These are phyloP conservation scores for Lentinula sp. DNA, from an alignment of 768 basidiomycete species.

Conservation along the genomic window DNA sequence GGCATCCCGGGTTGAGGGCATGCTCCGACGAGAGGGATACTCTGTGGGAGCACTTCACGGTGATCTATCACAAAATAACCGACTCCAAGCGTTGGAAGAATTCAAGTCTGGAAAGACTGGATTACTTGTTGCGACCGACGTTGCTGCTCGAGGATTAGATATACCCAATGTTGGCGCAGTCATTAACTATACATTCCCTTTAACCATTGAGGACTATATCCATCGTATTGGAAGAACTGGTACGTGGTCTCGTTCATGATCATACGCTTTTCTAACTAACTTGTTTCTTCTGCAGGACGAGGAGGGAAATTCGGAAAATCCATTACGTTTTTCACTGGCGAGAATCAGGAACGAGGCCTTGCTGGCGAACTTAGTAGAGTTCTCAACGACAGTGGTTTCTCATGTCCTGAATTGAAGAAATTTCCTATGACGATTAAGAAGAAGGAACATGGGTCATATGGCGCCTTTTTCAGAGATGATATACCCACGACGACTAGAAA, in stretches of 20 bases:
- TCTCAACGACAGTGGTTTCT: conserved; percentile 80
- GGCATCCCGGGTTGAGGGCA: conserved; percentile 82
- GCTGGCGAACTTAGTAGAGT: conserved; percentile 94
- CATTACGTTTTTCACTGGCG: conserved; percentile 96
- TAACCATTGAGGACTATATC: conserved; percentile 92
- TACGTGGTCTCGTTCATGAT: conserved; percentile 24
- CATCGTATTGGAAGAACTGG: conserved; percentile 89
- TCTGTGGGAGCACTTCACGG: conserved; percentile 82
- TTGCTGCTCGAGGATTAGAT: conserved; percentile 94
- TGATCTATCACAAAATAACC: conserved; percentile 80
- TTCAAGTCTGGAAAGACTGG: conserved; percentile 72
- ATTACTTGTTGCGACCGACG: conserved; percentile 93
- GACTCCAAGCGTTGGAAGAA: conserved; percentile 79
- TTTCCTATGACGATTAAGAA: conserved; percentile 99
- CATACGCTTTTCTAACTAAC: not conserved
- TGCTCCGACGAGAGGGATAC: conserved; percentile 69
- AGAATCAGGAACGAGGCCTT: conserved; percentile 72
- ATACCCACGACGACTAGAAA: conserved; percentile 15
- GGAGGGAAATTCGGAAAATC: conserved; percentile 87
- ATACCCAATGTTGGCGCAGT: conserved; percentile 94
- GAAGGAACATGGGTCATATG: conserved; percentile 86
- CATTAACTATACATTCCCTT: conserved; percentile 95
- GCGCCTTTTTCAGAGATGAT: conserved; percentile 76
- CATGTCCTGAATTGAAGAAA: conserved; percentile 63
- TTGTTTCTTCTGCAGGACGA: conserved; percentile 47